Base-by-base conservation (phyloP, 805 yeast genomes). In the Priceomyces fermenticarens region DNA sequence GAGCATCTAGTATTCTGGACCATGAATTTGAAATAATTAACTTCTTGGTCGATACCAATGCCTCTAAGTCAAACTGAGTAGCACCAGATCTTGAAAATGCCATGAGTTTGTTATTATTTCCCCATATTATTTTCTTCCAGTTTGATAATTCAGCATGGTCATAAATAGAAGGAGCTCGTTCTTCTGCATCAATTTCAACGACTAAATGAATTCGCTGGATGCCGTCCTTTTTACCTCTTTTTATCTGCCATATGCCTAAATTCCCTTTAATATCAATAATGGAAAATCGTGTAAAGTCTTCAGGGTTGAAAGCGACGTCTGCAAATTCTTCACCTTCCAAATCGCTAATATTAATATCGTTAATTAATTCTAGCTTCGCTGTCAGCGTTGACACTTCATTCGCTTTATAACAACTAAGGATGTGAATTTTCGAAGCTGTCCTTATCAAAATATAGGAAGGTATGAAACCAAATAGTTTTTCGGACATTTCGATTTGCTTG, bases 111-210 rank as follows among this genome's bases (percentile, higher is more conserved):
- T 33, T 46, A 30, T 57, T 47, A 2, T 56, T 47, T 0, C 75
- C 57, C 83, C 85, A 80, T 3, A 55, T 45, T 0, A 80, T 58
- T 42, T 66, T 66, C 44, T 75, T 80, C 72, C 83, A 81, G 26
- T 66, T 64, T 0, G 88, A 81, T 1, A 81, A 47, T 40, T 80
- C 86, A 2, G 61, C 62, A 0, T 74, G 67, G 44, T 78, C 78
- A 37, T 63, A 54, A 9, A 69, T 55, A 32, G 42, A 25, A 7
- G 41, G 45, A 14, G 30, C 3, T 9, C 20, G 12, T 3, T 12
- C 23, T 15, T 30, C 13, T 29, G 25, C 14, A n/a, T 17, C 10
- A 17, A 9, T 9, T 17, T 30, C 17, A n/a, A 36, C 10, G 3
- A 32, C 23, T 6, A 36, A 43, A 12, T 36, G 16, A 15, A 39